These are phyloP conservation scores for Excoecaria cochinchinensis DNA, from an alignment of 345 rosid species.

Conservation along the genomic window DNA sequence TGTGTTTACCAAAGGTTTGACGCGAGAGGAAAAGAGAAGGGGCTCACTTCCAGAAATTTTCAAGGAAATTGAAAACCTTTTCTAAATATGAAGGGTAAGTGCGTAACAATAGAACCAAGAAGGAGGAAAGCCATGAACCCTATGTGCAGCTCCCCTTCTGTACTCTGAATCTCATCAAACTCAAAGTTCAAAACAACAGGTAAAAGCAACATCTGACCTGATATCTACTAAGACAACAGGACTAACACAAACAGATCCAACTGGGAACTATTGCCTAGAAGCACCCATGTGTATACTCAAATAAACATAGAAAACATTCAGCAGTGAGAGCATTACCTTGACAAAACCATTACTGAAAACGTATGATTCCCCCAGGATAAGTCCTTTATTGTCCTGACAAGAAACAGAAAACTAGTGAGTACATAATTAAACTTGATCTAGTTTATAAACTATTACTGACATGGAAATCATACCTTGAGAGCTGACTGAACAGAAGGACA, in stretches of 20 bases:
- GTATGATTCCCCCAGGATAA: conserved; percentile 68
- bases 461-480: conserved; percentile 56
- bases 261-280: neutral
- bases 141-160: neutral
- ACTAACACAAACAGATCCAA: neutral
- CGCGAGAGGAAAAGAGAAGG: neutral
- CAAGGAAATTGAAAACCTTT: neutral
- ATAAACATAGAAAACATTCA: neutral
- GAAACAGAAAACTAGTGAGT: conserved; percentile 15
- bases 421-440: conserved; percentile 17
- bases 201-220: neutral
- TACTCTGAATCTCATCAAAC: neutral
- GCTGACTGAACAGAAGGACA: conserved; percentile 72
- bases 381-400: conserved; percentile 66
- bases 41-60: neutral
- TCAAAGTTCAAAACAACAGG: neutral
- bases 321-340: conserved; percentile 51
- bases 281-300: neutral
- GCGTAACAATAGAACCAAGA: neutral
- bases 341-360: conserved; percentile 74
- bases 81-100: neutral
- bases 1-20: neutral
- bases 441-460: neutral
- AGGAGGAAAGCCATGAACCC: neutral
- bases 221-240: neutral